Evolutionary conservation across 2,329 filamentous ascomycete species (phyloP).

Genomic region (Dactylonectria macrodidyma): DNA sequence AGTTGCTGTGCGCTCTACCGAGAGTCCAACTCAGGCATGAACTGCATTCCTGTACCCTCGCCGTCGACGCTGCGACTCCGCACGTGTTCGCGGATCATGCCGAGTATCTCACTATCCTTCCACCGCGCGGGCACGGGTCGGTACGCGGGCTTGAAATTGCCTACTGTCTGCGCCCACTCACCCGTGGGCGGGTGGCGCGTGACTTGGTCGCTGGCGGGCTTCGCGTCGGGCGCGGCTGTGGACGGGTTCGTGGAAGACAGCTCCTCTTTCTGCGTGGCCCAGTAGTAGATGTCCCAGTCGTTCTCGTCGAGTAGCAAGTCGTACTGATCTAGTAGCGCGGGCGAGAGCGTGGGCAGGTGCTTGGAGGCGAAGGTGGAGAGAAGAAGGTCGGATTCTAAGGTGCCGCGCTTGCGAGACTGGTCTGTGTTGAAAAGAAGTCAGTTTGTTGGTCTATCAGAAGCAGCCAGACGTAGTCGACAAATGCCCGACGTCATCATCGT

Average conservation of each 20-base stretch:
- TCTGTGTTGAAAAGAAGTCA: slow-evolving; percentile 66
- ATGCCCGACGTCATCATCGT: slow-evolving; percentile 4
- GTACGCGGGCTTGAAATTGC: slow-evolving; percentile 94
- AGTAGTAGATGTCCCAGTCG: slow-evolving; percentile 99
- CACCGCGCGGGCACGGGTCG: slow-evolving; percentile 89
- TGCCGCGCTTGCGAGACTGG: slow-evolving; percentile 96
- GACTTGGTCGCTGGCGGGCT: slow-evolving; percentile 50
- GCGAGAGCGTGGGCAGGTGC: slow-evolving; percentile 82
- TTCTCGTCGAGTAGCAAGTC: slow-evolving; percentile 97
- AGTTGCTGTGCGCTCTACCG: not conserved
- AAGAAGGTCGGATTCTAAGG: slow-evolving; percentile 94
- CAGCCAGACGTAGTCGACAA: not conserved
- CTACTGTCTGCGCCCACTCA: slow-evolving; percentile 97
- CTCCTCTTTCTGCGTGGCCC: slow-evolving; percentile 87
- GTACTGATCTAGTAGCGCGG: slow-evolving; percentile 83
- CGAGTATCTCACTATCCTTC: slow-evolving; percentile 85
- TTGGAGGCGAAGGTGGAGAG: slow-evolving; percentile 94
- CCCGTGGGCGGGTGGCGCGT: slow-evolving; percentile 64
- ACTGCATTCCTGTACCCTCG: slow-evolving; percentile 66
- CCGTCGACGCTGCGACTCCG: slow-evolving; percentile 67
- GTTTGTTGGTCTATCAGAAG: not conserved
- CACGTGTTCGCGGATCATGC: slow-evolving; percentile 85
- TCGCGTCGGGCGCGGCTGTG: slow-evolving; percentile 38
- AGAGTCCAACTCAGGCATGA: slow-evolving; percentile 66
- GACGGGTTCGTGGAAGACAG: slow-evolving; percentile 60